Evolutionary conservation across 2,329 filamentous ascomycete species (phyloP).

Genomic region (Sporothrix phasma): DNA sequence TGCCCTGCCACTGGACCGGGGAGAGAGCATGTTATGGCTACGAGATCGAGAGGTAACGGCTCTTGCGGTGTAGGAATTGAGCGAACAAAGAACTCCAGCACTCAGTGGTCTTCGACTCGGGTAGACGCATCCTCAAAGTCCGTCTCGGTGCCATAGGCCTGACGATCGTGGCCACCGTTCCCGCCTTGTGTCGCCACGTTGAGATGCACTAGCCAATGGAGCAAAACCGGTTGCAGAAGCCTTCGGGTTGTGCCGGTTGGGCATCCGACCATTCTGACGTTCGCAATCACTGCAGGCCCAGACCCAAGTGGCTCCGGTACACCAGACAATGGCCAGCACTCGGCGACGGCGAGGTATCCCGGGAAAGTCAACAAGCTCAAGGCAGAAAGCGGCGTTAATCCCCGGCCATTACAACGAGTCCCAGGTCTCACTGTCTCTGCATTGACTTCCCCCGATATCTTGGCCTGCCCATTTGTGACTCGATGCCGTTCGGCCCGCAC

Average conservation of each 20-base stretch:
- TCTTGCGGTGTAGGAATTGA: slow-evolving; percentile 1
- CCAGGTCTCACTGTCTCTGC: no score
- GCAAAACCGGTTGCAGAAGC: background rate
- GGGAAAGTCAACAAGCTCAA: background rate
- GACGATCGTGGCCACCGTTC: background rate
- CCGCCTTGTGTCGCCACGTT: no score
- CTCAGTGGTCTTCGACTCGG: no score
- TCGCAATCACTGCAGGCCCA: background rate
- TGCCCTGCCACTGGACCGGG: background rate
- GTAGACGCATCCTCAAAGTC: background rate
- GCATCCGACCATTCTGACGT: background rate
- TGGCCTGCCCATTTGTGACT: no score
- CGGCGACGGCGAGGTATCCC: background rate
- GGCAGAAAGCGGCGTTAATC: no score
- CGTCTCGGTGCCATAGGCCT: background rate
- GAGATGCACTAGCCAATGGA: background rate
- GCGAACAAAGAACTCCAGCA: background rate
- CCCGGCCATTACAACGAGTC: no score
- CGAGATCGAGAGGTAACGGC: background rate
- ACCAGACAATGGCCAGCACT: background rate
- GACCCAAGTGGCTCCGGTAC: background rate
- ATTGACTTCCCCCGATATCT: no score
- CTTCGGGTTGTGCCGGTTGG: no score
- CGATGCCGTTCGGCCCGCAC: no score
- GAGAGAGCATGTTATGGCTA: background rate